Evolutionary conservation across 2,329 filamentous ascomycete genomes (phyloP).

Genomic region (Penicillium sp.): DNA sequence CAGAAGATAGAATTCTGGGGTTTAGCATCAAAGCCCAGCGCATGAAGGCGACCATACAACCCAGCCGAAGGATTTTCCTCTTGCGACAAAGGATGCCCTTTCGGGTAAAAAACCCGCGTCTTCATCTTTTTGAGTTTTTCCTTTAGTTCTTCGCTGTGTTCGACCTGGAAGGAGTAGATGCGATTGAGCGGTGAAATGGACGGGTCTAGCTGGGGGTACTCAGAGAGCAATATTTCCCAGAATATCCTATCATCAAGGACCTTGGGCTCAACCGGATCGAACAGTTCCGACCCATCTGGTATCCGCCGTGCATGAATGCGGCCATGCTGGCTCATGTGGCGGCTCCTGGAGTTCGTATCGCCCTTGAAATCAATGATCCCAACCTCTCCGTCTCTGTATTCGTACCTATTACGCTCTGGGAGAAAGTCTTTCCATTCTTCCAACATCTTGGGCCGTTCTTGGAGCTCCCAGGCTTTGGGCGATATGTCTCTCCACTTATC

Average conservation of each 20-base stretch:
- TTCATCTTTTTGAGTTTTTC: conserved; percentile 16
- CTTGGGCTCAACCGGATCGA: conserved; percentile 5
- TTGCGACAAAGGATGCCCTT: conserved; percentile 13
- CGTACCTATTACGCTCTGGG: conserved; percentile 25
- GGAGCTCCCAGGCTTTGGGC: conserved; percentile 30
- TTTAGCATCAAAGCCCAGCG: conserved; percentile 13
- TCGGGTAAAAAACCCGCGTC: conserved; percentile 9
- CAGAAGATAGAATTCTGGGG: conserved; percentile 9
- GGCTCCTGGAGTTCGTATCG: conserved; percentile 18
- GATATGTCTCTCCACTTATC: conserved; percentile 14
- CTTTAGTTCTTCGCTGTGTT: background rate
- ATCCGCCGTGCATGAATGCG: conserved; percentile 11
- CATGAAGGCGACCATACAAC: conserved; percentile 20
- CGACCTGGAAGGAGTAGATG: conserved; percentile 16
- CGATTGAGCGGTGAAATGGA: conserved; percentile 10
- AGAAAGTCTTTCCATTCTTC: conserved; percentile 51
- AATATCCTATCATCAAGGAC: conserved; percentile 6
- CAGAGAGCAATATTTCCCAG: conserved; percentile 12
- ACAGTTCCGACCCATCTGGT: conserved; percentile 9
- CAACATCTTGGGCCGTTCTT: conserved; percentile 45
- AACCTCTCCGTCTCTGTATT: conserved; percentile 37
- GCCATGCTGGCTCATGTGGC: conserved; percentile 3
- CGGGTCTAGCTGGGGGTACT: conserved; percentile 11
- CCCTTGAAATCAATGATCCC: conserved; percentile 44
- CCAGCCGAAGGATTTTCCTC: conserved; percentile 15